Base-by-base conservation (phyloP, 371 early-diverging fungal species). In the Mortierella polycephala region DNA sequence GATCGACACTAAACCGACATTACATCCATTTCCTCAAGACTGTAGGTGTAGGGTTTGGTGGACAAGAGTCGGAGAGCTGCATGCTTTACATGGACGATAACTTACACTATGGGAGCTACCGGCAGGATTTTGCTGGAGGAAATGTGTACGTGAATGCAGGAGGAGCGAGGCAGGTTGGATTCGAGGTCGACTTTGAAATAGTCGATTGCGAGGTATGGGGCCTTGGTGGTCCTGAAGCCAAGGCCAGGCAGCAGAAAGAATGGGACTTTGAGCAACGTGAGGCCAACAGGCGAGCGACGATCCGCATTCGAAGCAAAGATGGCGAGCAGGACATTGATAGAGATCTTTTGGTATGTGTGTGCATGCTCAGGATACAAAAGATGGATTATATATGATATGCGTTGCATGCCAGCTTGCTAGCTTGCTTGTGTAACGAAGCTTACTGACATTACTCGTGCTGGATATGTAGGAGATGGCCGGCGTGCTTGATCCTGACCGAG, bases 201-300 rank as follows among this genome's bases (percentile, higher is more conserved):
- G 80, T 85, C 0, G 84, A 85, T 50, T 83, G 89, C 30, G 90
- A 91, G 57, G 91, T 88, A 0, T 86, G 89, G 83, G 91, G 90
- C 0, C 56, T 89, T 20, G 90, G 89, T 2, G 84, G 81, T 12
- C 79, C 82, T 20, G 84, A 82, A 23, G 85, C 84, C 42, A 79
- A 79, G 45, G 74, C 67, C 18, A 42, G 67, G 39, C 88, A 89
- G 50, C 65, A 81, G 54, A 82, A 71, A 21, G 88, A 87, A 8
- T 89, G 89, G 89, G 71, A 82, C 18, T 90, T 89, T 84, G 91
- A 90, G 58, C 83, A 81, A 39, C 65, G 83, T 4, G 89, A 89
- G 44, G 88, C 88, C 12, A 71, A 82, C 37, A 67, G 62, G 41
- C 65, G 82, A 69, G 76, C 85, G 73, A 61, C 79, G 9, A 64